These are phyloP conservation scores for Ophiostoma angusticollis DNA, from an alignment of 2,329 filamentous ascomycete genomes.

Conservation along the genomic window DNA sequence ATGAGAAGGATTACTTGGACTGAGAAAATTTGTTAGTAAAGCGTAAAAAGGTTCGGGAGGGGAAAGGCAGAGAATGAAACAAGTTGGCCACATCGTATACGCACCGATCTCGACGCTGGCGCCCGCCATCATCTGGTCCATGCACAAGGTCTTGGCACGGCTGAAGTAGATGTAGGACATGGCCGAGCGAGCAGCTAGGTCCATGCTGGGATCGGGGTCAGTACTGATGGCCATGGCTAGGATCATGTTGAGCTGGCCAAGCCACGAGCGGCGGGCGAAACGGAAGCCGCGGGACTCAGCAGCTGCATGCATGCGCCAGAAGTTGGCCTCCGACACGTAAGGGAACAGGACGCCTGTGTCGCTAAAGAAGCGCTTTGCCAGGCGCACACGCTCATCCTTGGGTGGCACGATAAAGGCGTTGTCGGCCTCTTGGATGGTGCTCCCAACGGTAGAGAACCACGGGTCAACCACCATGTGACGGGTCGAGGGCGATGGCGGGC, in stretches of 20 bases:
- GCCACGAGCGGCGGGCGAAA: conserved; percentile 33
- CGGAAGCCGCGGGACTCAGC: conserved; percentile 15
- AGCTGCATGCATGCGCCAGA: conserved; percentile 11
- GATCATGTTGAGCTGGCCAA: conserved; percentile 36
- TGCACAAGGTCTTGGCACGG: conserved; percentile 30
- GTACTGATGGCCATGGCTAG: conserved; percentile 30
- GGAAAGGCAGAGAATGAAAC: no score
- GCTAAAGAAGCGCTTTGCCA: conserved; percentile 12
- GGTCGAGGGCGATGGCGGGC: no score
- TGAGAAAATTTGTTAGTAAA: no score
- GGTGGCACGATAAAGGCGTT: conserved; percentile 10
- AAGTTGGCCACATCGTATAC: no score
- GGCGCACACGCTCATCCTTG: conserved; percentile 8
- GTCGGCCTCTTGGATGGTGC: conserved; percentile 3
- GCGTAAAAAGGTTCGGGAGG: conserved; percentile 21
- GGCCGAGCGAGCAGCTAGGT: conserved; percentile 19
- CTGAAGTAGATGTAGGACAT: conserved; percentile 33
- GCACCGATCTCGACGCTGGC: conserved; percentile 29
- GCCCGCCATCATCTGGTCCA: conserved; percentile 23
- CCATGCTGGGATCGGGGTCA: neutral
- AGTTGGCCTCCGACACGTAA: conserved; percentile 13
- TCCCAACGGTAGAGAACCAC: no score
- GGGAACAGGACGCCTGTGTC: conserved; percentile 16
- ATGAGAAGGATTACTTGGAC: no score
- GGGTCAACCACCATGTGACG: no score